Conservation (phyloP, 306 rosid species). For the Vicia villosa region DNA sequence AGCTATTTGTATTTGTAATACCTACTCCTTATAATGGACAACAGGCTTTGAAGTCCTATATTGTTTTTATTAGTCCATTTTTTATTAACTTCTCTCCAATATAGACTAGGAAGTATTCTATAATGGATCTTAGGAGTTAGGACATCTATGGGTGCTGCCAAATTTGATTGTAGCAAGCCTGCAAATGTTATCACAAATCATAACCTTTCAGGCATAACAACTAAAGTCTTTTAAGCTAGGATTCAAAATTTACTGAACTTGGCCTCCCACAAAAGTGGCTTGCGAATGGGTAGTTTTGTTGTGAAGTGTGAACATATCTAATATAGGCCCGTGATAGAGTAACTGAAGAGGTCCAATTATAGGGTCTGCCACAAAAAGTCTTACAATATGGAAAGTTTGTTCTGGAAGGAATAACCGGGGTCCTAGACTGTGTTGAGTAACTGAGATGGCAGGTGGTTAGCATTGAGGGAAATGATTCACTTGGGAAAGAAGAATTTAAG, state of each 20-base stretch:
- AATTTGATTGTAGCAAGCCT: conserved; percentile 21
- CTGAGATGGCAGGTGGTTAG: conserved; percentile 3
- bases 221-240: background rate
- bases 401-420: background rate
- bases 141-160: conserved; percentile 9
- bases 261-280: background rate
- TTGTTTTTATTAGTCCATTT: conserved; percentile 3
- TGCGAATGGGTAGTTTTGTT: background rate
- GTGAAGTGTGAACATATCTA: background rate
- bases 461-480: conserved; percentile 8
- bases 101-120: conserved; percentile 27
- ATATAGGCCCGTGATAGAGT: background rate
- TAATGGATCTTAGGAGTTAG: background rate
- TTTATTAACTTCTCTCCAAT: conserved; percentile 2
- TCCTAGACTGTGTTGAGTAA: background rate
- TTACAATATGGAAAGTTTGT: background rate
- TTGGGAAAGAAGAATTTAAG: background rate
- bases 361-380: background rate
- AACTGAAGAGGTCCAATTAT: background rate
- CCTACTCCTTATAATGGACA: conserved; percentile 9
- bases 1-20: background rate
- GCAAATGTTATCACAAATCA: conserved; percentile 4
- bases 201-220: conserved; percentile 24
- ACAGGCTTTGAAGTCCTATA: background rate
- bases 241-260: background rate